Conservation (phyloP, 2,329 filamentous ascomycete genomes). For the Ophiostoma novo-ulmi region DNA sequence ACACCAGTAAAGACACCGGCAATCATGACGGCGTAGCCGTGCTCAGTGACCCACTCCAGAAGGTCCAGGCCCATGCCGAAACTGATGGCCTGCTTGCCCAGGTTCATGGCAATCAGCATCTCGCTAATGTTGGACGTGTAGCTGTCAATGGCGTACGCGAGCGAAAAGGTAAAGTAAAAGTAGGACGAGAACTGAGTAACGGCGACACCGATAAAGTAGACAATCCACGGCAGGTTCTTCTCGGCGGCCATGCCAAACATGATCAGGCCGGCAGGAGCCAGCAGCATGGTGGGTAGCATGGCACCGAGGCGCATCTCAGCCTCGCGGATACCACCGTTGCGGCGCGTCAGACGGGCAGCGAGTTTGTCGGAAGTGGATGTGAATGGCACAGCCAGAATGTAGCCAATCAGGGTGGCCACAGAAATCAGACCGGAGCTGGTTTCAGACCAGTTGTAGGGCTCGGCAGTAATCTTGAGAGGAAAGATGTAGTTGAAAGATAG, state of each 20-base stretch:
- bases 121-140: constrained; percentile 56
- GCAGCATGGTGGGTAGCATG: constrained; percentile 37
- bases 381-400: constrained; percentile 41
- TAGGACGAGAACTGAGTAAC: constrained; percentile 47
- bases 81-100: constrained; percentile 53
- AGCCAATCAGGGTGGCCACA: constrained; percentile 38
- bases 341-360: constrained; percentile 41
- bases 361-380: constrained; percentile 41
- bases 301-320: constrained; percentile 45
- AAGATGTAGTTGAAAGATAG: constrained; percentile 48
- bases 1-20: constrained; percentile 46
- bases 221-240: constrained; percentile 40
- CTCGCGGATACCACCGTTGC: constrained; percentile 44
- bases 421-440: constrained; percentile 43
- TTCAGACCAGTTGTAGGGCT: constrained; percentile 44
- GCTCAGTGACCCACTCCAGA: constrained; percentile 46
- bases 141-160: constrained; percentile 57
- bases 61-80: constrained; percentile 49
- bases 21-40: constrained; percentile 49
- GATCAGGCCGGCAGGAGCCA: constrained; percentile 40
- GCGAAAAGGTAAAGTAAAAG: constrained; percentile 54
- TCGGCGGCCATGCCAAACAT: constrained; percentile 41
- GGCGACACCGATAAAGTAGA: constrained; percentile 47
- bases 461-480: constrained; percentile 42
- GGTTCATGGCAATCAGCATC: constrained; percentile 57